Percentiles rank a stretch among this genome's conserved stretches.
Evolutionary conservation across 2,329 filamentous ascomycete genomes (phyloP).

Genomic region (Aureobasidium sp.): DNA sequence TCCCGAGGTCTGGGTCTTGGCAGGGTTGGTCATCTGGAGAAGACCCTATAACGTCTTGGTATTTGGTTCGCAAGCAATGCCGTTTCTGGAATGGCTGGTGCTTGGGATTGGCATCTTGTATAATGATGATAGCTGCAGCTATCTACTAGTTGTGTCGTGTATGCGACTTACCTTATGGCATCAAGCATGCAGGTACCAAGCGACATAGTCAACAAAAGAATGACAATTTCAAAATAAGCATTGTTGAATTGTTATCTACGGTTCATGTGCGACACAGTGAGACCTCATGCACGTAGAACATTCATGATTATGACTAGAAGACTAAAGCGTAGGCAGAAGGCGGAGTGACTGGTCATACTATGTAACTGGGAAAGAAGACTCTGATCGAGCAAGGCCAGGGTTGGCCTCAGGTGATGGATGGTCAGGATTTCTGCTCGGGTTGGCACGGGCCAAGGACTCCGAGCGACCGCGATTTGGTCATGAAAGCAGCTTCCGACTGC

Average conservation of each 20-base stretch:
- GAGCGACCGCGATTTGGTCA: not conserved
- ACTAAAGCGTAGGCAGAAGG: not conserved
- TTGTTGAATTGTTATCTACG: not conserved
- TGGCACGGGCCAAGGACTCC: not conserved
- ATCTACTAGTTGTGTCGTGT: too few relatives aligned
- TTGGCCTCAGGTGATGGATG: not conserved
- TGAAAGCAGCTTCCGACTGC: not conserved
- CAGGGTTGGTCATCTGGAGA: not conserved
- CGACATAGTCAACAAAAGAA: not conserved
- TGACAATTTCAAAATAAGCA: not conserved
- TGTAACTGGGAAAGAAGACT: not conserved
- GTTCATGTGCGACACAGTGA: not conserved
- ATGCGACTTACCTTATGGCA: not conserved
- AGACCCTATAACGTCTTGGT: not conserved
- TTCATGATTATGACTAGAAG: not conserved
- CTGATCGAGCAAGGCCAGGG: not conserved
- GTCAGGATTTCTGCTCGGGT: not conserved
- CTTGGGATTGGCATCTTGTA: not conserved
- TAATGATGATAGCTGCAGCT: too few relatives aligned
- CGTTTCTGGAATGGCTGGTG: not conserved
- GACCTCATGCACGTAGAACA: too few relatives aligned
- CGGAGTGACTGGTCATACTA: not conserved
- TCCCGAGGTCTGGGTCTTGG: not conserved
- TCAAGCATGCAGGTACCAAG: not conserved
- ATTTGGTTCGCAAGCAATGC: not conserved